Base-by-base conservation (phyloP, 352 stramenopile species). In the Globisporangium rhizosaccharum region DNA sequence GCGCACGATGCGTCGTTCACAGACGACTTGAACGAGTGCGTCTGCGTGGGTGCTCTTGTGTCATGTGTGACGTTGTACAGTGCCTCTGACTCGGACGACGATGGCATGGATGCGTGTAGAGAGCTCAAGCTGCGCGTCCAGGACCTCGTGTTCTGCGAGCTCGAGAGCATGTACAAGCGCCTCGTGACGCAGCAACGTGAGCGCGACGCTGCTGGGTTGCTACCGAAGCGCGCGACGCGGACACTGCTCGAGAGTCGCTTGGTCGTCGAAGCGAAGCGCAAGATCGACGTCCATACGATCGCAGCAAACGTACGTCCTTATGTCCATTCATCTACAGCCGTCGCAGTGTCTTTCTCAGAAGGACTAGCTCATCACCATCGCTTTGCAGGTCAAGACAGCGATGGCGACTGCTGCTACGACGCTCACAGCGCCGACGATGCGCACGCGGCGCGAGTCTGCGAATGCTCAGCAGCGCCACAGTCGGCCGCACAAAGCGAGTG, bases 241-340 rank as follows among this genome's bases (percentile, higher is more conserved):
- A 77, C 75, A n/a, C 56, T 88, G 10, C 64, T 89, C 0, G 76
- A 89, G 18, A 84, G 62, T 37, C 75, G 68, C 1, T 56, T 92
- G 9, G 62, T 86, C 8, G 78, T 92, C 47, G 76, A 89, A 58
- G 82, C 79, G 26, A 88, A 87, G 36, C 78, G 78, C 25, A 71
- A 71, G 8, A 71, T 92, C 45, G 41, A 86, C 37, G 53, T 81
- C 23, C 56, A 62, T 17, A 57, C 66, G 23, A 70, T 89, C 56
- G 55, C 65, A 4, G 63, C 71, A n/a, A 72, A 87, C 23, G 79
- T 90, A 56, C 39, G 59, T 51, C 2, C 28, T 9, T 25, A 5
- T 14, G 33, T 42, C 23, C 23, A 23, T 23, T 23, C 23, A 18
- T 9, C 4, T 20, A 14, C 28, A 26, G 10, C 17, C 12, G n/a